phyloP scores from a whole-genome alignment of 768 basidiomycete species.

The Boletus reticuloceps region DNA sequence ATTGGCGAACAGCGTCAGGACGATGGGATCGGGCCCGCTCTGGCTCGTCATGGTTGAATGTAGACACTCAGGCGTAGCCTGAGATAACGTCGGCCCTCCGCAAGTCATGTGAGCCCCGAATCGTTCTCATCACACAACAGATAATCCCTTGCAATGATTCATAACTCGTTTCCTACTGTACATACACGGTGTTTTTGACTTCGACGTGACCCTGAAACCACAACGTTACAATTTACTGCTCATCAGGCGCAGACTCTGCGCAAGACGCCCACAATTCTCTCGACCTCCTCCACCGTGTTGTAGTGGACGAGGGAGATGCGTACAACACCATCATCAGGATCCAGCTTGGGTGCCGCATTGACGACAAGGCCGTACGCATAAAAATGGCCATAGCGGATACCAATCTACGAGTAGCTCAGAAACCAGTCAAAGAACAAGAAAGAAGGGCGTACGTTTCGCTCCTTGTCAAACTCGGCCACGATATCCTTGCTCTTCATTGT shows the following conservation, averaged over 20 bases:
- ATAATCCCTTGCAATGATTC: too few species aligned
- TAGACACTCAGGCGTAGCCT: too few species aligned
- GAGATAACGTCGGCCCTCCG: not conserved
- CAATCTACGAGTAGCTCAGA: constrained; percentile 45
- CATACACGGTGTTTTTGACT: too few species aligned
- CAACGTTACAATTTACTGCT: not conserved
- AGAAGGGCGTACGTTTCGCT: constrained; percentile 51
- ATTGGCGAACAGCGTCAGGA: constrained; percentile 90
- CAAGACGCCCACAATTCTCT: constrained; percentile 54
- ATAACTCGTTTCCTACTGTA: too few species aligned
- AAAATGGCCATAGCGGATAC: constrained; percentile 77
- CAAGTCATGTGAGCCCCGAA: not conserved
- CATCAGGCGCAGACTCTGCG: constrained; percentile 31
- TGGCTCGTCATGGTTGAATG: constrained; percentile 17
- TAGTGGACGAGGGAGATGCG: constrained; percentile 79
- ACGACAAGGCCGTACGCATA: constrained; percentile 68
- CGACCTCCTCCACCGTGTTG: constrained; percentile 71
- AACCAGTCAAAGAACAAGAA: not conserved
- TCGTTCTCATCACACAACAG: too few species aligned
- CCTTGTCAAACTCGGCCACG: constrained; percentile 62
- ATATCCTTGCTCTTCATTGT: constrained; percentile 60
- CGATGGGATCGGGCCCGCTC: constrained; percentile 72
- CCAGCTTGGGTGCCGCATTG: constrained; percentile 51
- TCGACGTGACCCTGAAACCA: too few species aligned
- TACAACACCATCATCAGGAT: constrained; percentile 64